Percentiles rank a stretch among this genome's conserved stretches.
Evolutionary conservation across 495 filamentous ascomycete genomes (phyloP).

Genomic region (Penicillium subrubescens): DNA sequence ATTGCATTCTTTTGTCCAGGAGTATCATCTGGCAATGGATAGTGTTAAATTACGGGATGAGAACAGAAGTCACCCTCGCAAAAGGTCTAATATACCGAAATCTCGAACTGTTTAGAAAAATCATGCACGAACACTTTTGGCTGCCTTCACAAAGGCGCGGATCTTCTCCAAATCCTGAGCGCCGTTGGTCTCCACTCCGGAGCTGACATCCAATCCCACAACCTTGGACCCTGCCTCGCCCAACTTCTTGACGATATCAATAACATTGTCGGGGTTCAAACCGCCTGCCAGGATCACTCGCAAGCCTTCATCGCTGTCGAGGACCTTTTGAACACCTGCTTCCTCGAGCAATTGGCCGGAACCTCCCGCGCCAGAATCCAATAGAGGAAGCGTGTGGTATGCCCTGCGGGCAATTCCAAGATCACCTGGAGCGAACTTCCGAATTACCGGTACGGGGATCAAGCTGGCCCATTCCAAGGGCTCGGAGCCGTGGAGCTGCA

Average conservation of each 20-base stretch:
- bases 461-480: slow-evolving; percentile 86
- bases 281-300: slow-evolving; percentile 83
- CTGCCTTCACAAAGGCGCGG: slow-evolving; percentile 71
- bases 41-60: slow-evolving; percentile 11
- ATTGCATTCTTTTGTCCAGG: neutral
- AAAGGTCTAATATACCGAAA: slow-evolving; percentile 2
- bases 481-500: slow-evolving; percentile 91
- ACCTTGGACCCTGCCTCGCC: slow-evolving; percentile 60
- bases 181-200: slow-evolving; percentile 85
- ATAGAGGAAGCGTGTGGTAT: slow-evolving; percentile 78
- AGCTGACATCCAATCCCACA: slow-evolving; percentile 87
- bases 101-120: neutral
- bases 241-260: slow-evolving; percentile 57
- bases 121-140: slow-evolving; percentile 53
- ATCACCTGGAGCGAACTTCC: slow-evolving; percentile 74
- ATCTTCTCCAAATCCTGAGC: slow-evolving; percentile 84
- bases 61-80: slow-evolving; percentile 16
- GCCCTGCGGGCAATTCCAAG: slow-evolving; percentile 69
- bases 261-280: slow-evolving; percentile 73
- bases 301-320: slow-evolving; percentile 65
- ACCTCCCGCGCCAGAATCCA: slow-evolving; percentile 84
- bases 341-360: slow-evolving; percentile 77
- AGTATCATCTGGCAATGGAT: slow-evolving; percentile 11
- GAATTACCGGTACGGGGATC: slow-evolving; percentile 89
- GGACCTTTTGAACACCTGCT: slow-evolving; percentile 58